Evolutionary conservation across 805 yeast species (phyloP), one percentile per base, ranked within the genome.

Genomic region (Pichia pseudocactophila): DNA sequence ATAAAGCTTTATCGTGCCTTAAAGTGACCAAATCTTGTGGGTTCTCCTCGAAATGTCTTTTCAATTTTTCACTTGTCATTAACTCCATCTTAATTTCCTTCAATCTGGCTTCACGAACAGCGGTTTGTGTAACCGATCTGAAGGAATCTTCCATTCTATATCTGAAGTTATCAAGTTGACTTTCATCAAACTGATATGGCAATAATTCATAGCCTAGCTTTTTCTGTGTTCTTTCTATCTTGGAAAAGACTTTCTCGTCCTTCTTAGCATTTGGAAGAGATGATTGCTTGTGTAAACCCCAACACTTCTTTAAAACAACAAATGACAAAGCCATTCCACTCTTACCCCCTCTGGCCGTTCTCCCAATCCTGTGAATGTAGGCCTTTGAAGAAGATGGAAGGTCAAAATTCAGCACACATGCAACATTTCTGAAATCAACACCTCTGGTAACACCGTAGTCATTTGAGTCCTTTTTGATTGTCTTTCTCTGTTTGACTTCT

Each of bases 291-390:
- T 92, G 96, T 55, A 84, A 86, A 27, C 96, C 96, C 65, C 82
- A 80, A 55, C 85, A 89, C 48, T 80, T 83, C 28, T 69, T 65
- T 22, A 92, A 84, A 20, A 90, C 87, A 16, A 89, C 92, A 66
- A 90, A 92, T 15, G 97, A 88, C 42, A 92, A 71, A 0, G 97
- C 84, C 76, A 87, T 89, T 45, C 98, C 98, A 2, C 92, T 73
- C 58, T 86, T 88, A 41, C 96, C 96, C 7, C 96, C 97, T 65
- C 98, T 79, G 5, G 98, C 98, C 4, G 98, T 92, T 68, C 98
- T 79, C 40, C 98, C 98, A 30, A 92, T 76, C 59, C 98, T 76
- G 63, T 92, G 98, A 26, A 87, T 80, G 58, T 92, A 92, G 3
- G 95, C 77, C 58, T 82, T 83, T 5, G 97, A 80, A 9, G 94